These are phyloP conservation scores for Endothia cerciana DNA, from an alignment of 2,329 filamentous ascomycete species.

Conservation along the genomic window DNA sequence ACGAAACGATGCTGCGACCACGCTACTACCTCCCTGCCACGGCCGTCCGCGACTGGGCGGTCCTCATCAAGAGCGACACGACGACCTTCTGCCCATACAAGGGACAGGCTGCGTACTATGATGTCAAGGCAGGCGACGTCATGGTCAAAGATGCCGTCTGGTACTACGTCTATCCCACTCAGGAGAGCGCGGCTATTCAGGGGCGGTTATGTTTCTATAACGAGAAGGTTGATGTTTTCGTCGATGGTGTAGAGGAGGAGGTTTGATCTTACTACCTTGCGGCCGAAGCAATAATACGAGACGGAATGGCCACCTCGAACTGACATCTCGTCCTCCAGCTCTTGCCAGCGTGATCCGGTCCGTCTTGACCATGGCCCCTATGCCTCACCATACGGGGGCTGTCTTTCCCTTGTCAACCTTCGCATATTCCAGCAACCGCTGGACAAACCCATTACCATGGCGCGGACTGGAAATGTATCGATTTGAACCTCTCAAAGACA, in stretches of 20 bases:
- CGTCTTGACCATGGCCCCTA: too few relatives aligned
- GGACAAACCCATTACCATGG: too few relatives aligned
- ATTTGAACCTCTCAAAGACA: too few relatives aligned
- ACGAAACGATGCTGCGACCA: slow-evolving; percentile 62
- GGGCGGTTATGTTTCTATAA: slow-evolving; percentile 69
- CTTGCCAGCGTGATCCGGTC: too few relatives aligned
- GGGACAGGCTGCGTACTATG: slow-evolving; percentile 65
- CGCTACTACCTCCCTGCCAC: slow-evolving; percentile 64
- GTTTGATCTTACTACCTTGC: too few relatives aligned
- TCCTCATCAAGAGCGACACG: slow-evolving; percentile 54
- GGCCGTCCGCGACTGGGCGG: slow-evolving; percentile 45
- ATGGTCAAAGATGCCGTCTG: slow-evolving; percentile 58
- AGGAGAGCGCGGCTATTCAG: slow-evolving; percentile 59
- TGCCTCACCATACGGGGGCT: too few relatives aligned
- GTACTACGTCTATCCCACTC: slow-evolving; percentile 63
- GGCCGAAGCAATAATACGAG: too few relatives aligned
- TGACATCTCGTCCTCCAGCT: too few relatives aligned
- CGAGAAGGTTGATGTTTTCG: slow-evolving; percentile 66
- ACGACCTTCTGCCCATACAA: slow-evolving; percentile 69
- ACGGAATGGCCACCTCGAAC: too few relatives aligned
- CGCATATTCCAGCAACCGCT: too few relatives aligned
- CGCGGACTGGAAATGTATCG: too few relatives aligned
- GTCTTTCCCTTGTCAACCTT: too few relatives aligned
- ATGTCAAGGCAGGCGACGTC: slow-evolving; percentile 52
- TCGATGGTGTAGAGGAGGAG: slow-evolving; percentile 52